phyloP scores from a whole-genome alignment of 257 asterid species.

The Lycium barbarum region DNA sequence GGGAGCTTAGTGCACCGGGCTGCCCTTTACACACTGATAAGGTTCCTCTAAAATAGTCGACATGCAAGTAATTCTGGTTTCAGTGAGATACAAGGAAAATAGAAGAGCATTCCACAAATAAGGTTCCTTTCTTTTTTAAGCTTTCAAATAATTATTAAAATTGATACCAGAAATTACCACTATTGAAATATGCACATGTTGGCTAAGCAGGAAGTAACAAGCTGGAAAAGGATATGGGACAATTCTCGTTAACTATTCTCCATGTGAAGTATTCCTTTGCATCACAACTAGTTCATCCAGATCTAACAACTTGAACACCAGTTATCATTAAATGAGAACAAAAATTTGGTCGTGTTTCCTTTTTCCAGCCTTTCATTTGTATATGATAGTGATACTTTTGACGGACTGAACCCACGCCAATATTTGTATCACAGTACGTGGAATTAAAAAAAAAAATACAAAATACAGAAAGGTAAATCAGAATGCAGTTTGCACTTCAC shows the following conservation, averaged over 20 bases:
- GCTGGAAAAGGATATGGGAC: background rate
- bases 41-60: background rate
- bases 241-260: background rate
- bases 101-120: no score
- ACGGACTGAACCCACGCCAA: background rate
- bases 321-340: background rate
- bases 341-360: background rate
- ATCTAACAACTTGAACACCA: background rate
- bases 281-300: background rate
- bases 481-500: background rate
- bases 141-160: no score
- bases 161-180: no score
- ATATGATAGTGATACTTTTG: background rate
- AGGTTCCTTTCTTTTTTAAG: no score
- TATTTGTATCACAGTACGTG: background rate
- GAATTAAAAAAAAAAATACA: background rate
- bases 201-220: background rate
- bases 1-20: no score
- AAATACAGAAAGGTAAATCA: background rate
- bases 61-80: background rate
- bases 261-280: background rate
- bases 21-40: background rate
- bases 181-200: no score
- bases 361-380: background rate
- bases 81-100: background rate